Percentiles rank a stretch among this genome's conserved stretches.
Evolutionary conservation across 495 filamentous ascomycete species (phyloP).

Genomic region (Hyaloscypha finlandica): DNA sequence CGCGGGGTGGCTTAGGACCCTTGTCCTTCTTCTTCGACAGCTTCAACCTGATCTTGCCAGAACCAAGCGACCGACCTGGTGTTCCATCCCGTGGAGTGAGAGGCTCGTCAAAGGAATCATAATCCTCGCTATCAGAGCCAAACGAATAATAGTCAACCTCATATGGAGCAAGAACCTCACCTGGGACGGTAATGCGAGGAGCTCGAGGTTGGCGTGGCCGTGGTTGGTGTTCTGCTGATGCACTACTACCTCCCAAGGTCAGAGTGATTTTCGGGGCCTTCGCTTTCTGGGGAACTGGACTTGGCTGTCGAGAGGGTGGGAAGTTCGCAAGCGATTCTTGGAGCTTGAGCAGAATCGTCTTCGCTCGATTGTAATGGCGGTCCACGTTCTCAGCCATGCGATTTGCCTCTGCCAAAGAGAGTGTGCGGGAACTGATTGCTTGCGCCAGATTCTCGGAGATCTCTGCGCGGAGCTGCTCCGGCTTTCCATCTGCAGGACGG

Average conservation of each 20-base stretch:
- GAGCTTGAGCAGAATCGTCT: slow-evolving; percentile 79
- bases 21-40: slow-evolving; percentile 44
- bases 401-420: slow-evolving; percentile 77
- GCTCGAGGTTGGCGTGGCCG: slow-evolving; percentile 28
- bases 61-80: slow-evolving; percentile 13
- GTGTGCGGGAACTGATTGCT: slow-evolving; percentile 74
- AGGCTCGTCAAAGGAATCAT: slow-evolving; percentile 39
- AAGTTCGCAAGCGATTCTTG: slow-evolving; percentile 66
- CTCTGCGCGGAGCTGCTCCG: slow-evolving; percentile 62
- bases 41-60: slow-evolving; percentile 34
- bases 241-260: slow-evolving; percentile 56
- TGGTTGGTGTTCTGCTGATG: background rate
- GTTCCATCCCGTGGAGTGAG: slow-evolving; percentile 10
- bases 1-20: slow-evolving; percentile 45
- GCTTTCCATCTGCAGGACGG: slow-evolving; percentile 29
- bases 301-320: slow-evolving; percentile 48
- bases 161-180: slow-evolving; percentile 59
- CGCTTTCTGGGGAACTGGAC: slow-evolving; percentile 36
- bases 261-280: slow-evolving; percentile 61
- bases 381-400: slow-evolving; percentile 76
- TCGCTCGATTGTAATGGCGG: slow-evolving; percentile 75
- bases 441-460: slow-evolving; percentile 76
- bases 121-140: slow-evolving; percentile 46
- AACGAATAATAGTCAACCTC: slow-evolving; percentile 55
- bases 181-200: slow-evolving; percentile 56